Conservation (phyloP, 305 asterid species). For the Fraxinus nigra region DNA sequence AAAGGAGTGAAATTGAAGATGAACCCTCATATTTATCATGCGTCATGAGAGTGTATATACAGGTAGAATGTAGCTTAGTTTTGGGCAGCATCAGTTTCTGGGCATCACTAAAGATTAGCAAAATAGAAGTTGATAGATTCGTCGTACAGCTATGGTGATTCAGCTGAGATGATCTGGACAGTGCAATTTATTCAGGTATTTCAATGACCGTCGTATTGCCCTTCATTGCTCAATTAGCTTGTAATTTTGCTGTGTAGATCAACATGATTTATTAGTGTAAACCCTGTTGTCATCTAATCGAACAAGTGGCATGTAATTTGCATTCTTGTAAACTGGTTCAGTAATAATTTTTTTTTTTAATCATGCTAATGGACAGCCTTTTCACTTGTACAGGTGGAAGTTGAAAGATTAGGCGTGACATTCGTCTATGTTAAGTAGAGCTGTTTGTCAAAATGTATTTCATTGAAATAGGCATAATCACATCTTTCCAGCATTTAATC, state of each 20-base stretch:
- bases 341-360: neutral
- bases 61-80: constrained; percentile 21
- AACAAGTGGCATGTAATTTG: neutral
- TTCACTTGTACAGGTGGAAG: neutral
- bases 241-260: constrained; percentile 25
- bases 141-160: constrained; percentile 27
- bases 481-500: neutral
- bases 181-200: no score
- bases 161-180: no score
- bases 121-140: constrained; percentile 16
- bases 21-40: constrained; percentile 19
- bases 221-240: constrained; percentile 25
- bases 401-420: neutral
- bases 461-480: neutral
- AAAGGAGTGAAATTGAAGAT: constrained; percentile 10
- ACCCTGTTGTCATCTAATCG: neutral
- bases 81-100: constrained; percentile 23
- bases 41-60: constrained; percentile 39
- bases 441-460: neutral
- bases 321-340: neutral
- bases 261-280: constrained; percentile 10
- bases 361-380: neutral
- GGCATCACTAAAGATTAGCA: constrained; percentile 11
- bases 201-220: neutral
- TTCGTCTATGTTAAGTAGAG: neutral